Evolutionary conservation across 306 rosid genomes (phyloP).

Genomic region (Prunus dulcis): DNA sequence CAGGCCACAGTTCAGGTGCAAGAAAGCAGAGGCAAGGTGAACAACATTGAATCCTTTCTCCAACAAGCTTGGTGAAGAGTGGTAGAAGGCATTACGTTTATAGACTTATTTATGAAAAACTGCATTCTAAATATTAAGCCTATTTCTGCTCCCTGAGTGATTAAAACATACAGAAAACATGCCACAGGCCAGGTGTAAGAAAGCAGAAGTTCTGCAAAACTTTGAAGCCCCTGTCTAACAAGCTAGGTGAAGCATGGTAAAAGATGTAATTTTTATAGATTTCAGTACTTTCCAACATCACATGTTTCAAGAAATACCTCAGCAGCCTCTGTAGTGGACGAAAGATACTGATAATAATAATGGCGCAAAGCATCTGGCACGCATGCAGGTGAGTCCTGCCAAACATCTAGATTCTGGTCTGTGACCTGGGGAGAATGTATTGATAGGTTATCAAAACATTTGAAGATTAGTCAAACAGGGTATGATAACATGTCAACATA

Average conservation of each 20-base stretch:
- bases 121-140: neutral
- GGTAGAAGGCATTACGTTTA: neutral
- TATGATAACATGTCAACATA: neutral
- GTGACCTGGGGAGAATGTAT: slow-evolving; percentile 55
- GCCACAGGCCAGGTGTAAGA: neutral
- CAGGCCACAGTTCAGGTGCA: neutral
- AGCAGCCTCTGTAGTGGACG: slow-evolving; percentile 94
- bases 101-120: neutral
- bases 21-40: neutral
- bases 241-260: neutral
- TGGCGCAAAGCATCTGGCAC: slow-evolving; percentile 97
- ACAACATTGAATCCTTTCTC: neutral
- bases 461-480: slow-evolving; percentile 18
- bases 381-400: slow-evolving; percentile 82
- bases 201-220: neutral
- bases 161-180: neutral
- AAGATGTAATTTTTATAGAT: neutral
- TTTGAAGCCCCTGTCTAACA: neutral
- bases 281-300: slow-evolving; percentile 19
- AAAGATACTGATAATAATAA: slow-evolving; percentile 88
- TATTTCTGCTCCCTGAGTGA: neutral
- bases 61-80: neutral
- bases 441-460: neutral
- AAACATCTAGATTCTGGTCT: slow-evolving; percentile 78
- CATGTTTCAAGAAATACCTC: slow-evolving; percentile 56